Percentiles rank a stretch among this genome's conserved stretches.
Conservation (phyloP, 306 rosid genomes). For the Trifolium dubium region DNA sequence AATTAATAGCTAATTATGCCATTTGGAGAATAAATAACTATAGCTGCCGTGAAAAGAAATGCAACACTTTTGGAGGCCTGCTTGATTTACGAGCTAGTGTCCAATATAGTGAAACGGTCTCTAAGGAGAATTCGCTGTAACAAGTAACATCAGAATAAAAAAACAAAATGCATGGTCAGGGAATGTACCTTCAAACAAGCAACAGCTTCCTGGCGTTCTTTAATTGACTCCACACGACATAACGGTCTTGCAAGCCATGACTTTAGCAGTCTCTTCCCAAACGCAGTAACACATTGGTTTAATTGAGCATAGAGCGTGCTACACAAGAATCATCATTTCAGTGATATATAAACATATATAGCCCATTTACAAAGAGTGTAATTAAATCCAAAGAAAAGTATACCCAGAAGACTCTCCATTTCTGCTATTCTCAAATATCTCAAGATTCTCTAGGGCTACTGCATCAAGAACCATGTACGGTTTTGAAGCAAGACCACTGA, state of each 20-base stretch:
- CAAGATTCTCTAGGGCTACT: constrained; percentile 93
- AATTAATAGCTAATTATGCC: background rate
- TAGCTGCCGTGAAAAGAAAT: constrained; percentile 9
- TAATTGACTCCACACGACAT: constrained; percentile 66
- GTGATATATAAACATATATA: constrained; percentile 37
- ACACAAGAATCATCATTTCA: constrained; percentile 45
- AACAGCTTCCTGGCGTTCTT: constrained; percentile 86
- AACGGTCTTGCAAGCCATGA: constrained; percentile 97
- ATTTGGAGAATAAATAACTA: constrained; percentile 8
- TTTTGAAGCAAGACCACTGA: constrained; percentile 61
- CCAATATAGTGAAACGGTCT: constrained; percentile 6
- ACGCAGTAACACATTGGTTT: constrained; percentile 91
- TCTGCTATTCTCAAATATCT: constrained; percentile 88
- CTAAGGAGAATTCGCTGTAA: background rate
- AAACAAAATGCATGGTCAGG: constrained; percentile 24
- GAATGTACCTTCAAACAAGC: constrained; percentile 72
- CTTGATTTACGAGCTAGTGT: constrained; percentile 7
- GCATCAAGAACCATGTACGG: constrained; percentile 95
- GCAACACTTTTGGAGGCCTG: constrained; percentile 18
- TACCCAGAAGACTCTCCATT: constrained; percentile 94
- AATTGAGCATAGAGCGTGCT: constrained; percentile 88
- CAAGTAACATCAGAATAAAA: constrained; percentile 36
- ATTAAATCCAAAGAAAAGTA: constrained; percentile 38
- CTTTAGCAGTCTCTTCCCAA: constrained; percentile 92
- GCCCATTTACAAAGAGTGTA: background rate